Evolutionary conservation across 1,284 basidiomycete genomes (phyloP).

Genomic region (Xanthoconium separans): DNA sequence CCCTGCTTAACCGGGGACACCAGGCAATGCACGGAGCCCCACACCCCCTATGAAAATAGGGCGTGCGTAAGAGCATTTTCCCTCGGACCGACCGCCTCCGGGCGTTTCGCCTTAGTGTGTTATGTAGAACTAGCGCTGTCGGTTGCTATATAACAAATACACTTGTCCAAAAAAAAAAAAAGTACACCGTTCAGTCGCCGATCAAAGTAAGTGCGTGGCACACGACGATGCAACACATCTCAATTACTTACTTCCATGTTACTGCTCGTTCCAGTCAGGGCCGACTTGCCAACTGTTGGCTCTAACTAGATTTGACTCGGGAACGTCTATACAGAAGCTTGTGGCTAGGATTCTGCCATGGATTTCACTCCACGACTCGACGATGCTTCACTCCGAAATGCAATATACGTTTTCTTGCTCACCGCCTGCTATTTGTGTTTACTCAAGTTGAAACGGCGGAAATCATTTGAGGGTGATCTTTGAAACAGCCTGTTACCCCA

Average conservation of each 20-base stretch:
- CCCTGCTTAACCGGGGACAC: neutral
- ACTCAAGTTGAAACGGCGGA: neutral
- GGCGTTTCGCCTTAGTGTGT: neutral
- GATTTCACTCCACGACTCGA: neutral
- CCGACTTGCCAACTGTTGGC: too few relatives aligned
- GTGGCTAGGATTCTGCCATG: neutral
- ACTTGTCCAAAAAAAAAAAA: neutral
- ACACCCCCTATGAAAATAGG: constrained; percentile 4
- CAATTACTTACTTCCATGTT: too few relatives aligned
- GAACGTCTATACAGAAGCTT: too few relatives aligned
- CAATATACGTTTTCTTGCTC: neutral
- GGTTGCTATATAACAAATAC: too few relatives aligned
- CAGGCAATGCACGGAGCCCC: neutral
- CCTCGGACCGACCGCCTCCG: neutral
- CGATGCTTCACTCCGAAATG: neutral
- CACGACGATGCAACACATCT: too few relatives aligned
- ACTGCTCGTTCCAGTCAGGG: too few relatives aligned
- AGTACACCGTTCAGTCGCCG: too few relatives aligned
- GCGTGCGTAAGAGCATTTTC: constrained; percentile 9
- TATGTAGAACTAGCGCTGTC: neutral
- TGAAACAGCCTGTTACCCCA: neutral
- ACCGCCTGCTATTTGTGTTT: neutral
- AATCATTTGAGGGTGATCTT: neutral
- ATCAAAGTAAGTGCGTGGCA: too few relatives aligned
- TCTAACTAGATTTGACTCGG: too few relatives aligned